phyloP scores from a whole-genome alignment of 495 filamentous ascomycete species.

The Pyrenula aspistea region DNA sequence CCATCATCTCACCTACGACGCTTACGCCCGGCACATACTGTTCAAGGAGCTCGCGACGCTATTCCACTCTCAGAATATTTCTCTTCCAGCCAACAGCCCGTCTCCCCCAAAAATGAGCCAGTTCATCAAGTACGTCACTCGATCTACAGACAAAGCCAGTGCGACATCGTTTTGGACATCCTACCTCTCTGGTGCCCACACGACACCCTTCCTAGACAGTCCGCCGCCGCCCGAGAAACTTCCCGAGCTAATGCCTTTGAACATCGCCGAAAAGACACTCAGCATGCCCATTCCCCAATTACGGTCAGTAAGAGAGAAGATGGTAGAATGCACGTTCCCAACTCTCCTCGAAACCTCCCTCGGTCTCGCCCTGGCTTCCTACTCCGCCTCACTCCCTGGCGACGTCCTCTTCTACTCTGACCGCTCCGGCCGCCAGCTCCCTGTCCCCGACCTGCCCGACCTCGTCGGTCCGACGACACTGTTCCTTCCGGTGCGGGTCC shows the following conservation, averaged over 20 bases:
- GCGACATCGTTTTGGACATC: conserved; percentile 31
- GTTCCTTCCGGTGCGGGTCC: conserved; percentile 34
- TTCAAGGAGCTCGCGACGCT: not conserved
- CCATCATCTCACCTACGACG: conserved; percentile 23
- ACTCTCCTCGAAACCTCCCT: conserved; percentile 47
- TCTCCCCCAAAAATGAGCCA: conserved; percentile 11
- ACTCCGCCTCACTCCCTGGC: conserved; percentile 20
- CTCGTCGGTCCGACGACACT: conserved; percentile 42
- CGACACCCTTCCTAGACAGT: not conserved
- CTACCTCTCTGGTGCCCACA: not conserved
- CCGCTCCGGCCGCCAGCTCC: conserved; percentile 38
- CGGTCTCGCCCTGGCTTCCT: conserved; percentile 24
- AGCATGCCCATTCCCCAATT: not conserved
- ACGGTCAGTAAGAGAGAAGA: not conserved
- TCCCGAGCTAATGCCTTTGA: not conserved
- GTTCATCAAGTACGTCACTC: conserved; percentile 30
- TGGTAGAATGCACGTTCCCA: conserved; percentile 17
- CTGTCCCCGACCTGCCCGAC: conserved; percentile 33
- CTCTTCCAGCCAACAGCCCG: not conserved
- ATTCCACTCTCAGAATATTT: not conserved
- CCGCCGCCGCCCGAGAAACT: not conserved
- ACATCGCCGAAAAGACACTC: not conserved
- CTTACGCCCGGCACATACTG: conserved; percentile 7
- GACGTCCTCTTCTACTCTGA: conserved; percentile 46
- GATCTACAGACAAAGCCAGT: conserved; percentile 19